Base-by-base conservation (phyloP, 805 yeast species). In the Ogataea philodendri region DNA sequence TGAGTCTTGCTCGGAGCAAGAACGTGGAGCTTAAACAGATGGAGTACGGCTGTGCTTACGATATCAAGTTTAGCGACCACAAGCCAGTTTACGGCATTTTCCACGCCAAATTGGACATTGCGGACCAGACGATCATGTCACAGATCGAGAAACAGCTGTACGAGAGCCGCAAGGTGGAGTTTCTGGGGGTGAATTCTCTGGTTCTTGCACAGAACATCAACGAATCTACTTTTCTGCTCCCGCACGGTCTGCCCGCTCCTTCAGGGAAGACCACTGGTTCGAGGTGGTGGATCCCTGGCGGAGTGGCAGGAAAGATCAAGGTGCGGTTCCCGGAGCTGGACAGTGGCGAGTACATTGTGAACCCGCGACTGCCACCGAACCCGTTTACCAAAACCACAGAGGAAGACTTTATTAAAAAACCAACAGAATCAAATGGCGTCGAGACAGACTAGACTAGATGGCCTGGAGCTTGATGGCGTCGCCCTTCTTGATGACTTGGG, bases 281-380 rank as follows among this genome's bases (percentile, higher is more conserved):
- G 3, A 85, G 86, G 58, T 93, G 98, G 98, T 93, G 98, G 98
- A 68, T 86, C 11, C 81, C 80, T 8, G 90, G 93, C 0, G 69
- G 72, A 40, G 43, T 35, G 3, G 30, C 39, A 3, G 52, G 49
- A 0, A 73, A 80, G 9, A 88, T 89, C 2, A 86, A 81, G 52
- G 82, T 90, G 3, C 55, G 56, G 7, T 67, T 84, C 13, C 60
- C 65, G 4, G 72, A 72, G 26, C 51, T 78, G 21, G 60, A 55
- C 7, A 60, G 65, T 4, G 73, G 73, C 1, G 55, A 52, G 14
- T 65, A 62, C 37, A 62, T 62, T 46, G 65, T 89, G 27, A 93
- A 93, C 52, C 95, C 95, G 0, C 59, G 65, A 8, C 63, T 73
- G 39, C 78, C 84, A 1, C 63, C 67, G 3, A 90, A 93, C 54